phyloP scores from a whole-genome alignment of 257 asterid genomes.

The Solanum verrucosum region DNA sequence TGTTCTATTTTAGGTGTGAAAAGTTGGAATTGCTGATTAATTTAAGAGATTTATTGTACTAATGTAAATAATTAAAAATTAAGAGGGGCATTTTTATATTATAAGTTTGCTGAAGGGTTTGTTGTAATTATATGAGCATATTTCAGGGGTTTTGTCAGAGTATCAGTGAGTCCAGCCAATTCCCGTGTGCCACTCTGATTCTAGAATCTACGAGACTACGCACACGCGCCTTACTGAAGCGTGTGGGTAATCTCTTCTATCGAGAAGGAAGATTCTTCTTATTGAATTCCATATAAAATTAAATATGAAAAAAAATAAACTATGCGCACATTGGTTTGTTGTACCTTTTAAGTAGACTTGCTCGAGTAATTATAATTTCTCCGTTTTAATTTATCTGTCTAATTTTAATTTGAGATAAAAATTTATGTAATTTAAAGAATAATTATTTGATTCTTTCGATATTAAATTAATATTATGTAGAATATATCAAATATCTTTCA shows the following conservation, averaged over 20 bases:
- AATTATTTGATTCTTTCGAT: too few relatives aligned
- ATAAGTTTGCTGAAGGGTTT: neutral
- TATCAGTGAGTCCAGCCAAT: constrained; percentile 9
- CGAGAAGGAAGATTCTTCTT: neutral
- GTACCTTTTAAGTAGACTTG: neutral
- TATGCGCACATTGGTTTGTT: neutral
- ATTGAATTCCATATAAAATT: neutral
- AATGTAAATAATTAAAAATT: neutral
- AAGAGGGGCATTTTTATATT: neutral
- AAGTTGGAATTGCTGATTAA: neutral
- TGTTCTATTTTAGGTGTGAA: constrained; percentile 1
- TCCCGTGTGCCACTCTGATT: neutral
- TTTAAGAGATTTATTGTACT: neutral
- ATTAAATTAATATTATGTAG: too few relatives aligned
- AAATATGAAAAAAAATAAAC: neutral
- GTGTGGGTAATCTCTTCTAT: constrained; percentile 1
- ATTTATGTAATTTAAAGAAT: too few relatives aligned
- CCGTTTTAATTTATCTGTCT: neutral
- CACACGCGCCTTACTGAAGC: neutral
- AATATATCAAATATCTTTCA: too few relatives aligned
- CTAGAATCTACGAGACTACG: neutral
- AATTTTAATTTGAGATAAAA: neutral
- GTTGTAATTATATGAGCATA: neutral
- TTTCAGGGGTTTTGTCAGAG: neutral
- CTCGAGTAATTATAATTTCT: too few relatives aligned